phyloP scores from a whole-genome alignment of 805 yeast species.

The Starmera dryadoides region DNA sequence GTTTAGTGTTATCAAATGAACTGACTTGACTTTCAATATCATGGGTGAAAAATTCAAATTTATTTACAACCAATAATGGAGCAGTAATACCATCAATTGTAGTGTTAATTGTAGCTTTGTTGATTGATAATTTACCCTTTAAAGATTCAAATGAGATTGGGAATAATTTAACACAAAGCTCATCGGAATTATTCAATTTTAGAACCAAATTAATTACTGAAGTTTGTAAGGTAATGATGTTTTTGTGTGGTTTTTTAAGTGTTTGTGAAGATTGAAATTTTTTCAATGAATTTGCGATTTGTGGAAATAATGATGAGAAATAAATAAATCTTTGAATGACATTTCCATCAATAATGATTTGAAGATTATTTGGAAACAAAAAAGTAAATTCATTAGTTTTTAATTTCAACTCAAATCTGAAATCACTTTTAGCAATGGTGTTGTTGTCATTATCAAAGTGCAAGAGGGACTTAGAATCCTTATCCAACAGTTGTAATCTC shows the following conservation, averaged over 20 bases:
- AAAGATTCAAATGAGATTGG: conserved; percentile 39
- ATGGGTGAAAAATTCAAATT: conserved; percentile 11
- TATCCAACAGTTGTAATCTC: conserved; percentile 21
- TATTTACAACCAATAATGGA: conserved; percentile 12
- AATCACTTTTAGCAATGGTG: conserved; percentile 33
- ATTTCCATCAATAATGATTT: conserved; percentile 5
- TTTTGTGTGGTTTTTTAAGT: conserved; percentile 1
- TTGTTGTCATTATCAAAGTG: conserved; percentile 21
- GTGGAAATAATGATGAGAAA: conserved; percentile 19
- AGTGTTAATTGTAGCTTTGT: conserved; percentile 21
- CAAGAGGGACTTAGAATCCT: conserved; percentile 14
- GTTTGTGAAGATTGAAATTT: conserved; percentile 6
- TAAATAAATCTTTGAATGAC: conserved; percentile 23
- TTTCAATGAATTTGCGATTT: conserved; percentile 17
- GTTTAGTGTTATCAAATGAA: conserved; percentile 22
- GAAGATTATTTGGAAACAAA: conserved; percentile 36
- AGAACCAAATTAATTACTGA: conserved; percentile 10
- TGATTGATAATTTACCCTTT: conserved; percentile 25
- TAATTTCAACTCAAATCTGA: conserved; percentile 42
- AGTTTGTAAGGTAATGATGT: conserved; percentile 12
- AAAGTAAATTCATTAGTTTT: conserved; percentile 29
- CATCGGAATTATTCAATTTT: conserved; percentile 1
- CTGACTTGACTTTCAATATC: conserved; percentile 15
- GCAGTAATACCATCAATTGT: conserved; percentile 11
- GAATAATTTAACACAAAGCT: conserved; percentile 24